phyloP scores from a whole-genome alignment of 208 protist genomes.

The Tetramitus jugosus region DNA sequence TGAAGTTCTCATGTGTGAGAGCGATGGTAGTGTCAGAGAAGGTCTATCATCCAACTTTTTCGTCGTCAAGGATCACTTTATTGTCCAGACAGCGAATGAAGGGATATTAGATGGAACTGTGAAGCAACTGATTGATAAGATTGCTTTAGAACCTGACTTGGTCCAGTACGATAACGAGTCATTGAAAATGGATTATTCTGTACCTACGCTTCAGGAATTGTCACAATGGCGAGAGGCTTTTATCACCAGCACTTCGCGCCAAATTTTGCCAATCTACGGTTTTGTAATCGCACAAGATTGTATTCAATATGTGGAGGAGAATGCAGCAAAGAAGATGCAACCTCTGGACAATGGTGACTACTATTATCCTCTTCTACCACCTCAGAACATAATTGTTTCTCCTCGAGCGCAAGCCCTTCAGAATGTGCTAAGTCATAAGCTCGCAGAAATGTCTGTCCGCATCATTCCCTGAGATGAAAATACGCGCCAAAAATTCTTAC shows the following conservation, averaged over 20 bases:
- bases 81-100: background rate
- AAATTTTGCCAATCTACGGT: background rate
- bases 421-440: too few species aligned
- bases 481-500: too few species aligned
- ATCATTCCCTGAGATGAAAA: too few species aligned
- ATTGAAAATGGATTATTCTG: background rate
- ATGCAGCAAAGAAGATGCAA: background rate
- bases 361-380: background rate
- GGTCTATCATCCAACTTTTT: background rate
- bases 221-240: slow-evolving; percentile 1
- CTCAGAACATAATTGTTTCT: too few species aligned
- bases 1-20: slow-evolving; percentile 9
- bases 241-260: background rate
- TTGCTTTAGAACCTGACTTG: too few species aligned
- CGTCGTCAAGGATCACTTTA: background rate
- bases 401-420: too few species aligned
- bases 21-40: background rate
- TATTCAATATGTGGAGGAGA: background rate
- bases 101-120: slow-evolving; percentile 4
- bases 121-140: background rate
- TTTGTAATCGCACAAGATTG: background rate
- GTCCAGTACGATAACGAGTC: background rate
- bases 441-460: too few species aligned
- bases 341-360: background rate
- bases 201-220: background rate